Percentiles rank a stretch among this genome's conserved stretches.
Conservation (phyloP, 2,329 filamentous ascomycete species). For the Ambrosiella cleistominuta region DNA sequence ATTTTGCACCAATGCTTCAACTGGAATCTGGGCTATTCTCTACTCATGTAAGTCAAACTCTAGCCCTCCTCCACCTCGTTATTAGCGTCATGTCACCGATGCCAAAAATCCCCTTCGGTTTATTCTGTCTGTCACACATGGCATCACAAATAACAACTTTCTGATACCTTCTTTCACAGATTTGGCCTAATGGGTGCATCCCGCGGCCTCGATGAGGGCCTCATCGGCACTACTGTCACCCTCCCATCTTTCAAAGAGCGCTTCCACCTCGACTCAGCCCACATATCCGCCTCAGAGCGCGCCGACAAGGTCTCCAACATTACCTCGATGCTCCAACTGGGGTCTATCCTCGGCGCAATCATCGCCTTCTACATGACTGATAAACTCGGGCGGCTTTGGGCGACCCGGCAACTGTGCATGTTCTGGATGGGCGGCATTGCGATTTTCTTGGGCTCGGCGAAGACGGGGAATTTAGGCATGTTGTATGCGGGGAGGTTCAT, state of each 20-base stretch:
- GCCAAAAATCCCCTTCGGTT: not conserved
- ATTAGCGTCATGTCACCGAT: not conserved
- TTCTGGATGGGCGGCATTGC: constrained; percentile 41
- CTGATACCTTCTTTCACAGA: not conserved
- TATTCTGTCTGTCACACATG: not conserved
- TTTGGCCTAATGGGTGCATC: constrained; percentile 63
- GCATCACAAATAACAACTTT: constrained; percentile 20
- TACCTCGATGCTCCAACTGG: constrained; percentile 66
- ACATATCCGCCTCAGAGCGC: constrained; percentile 33
- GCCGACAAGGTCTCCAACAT: constrained; percentile 61
- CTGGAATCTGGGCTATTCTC: constrained; percentile 12
- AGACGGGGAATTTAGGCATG: constrained; percentile 33
- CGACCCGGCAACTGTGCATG: constrained; percentile 37
- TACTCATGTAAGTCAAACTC: constrained; percentile 9
- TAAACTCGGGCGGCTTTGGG: constrained; percentile 44
- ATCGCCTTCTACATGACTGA: constrained; percentile 42
- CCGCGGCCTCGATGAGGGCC: constrained; percentile 62
- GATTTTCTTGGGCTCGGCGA: constrained; percentile 36
- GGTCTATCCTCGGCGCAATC: constrained; percentile 53
- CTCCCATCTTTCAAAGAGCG: constrained; percentile 5
- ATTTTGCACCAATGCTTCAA: constrained; percentile 9
- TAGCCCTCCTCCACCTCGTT: not conserved
- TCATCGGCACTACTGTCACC: constrained; percentile 45
- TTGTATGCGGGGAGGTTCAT: constrained; percentile 51
- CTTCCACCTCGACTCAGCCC: constrained; percentile 42